Evolutionary conservation across 495 filamentous ascomycete species (phyloP), one percentile per base, ranked within the genome.

Genomic region (Penicillium soppii): DNA sequence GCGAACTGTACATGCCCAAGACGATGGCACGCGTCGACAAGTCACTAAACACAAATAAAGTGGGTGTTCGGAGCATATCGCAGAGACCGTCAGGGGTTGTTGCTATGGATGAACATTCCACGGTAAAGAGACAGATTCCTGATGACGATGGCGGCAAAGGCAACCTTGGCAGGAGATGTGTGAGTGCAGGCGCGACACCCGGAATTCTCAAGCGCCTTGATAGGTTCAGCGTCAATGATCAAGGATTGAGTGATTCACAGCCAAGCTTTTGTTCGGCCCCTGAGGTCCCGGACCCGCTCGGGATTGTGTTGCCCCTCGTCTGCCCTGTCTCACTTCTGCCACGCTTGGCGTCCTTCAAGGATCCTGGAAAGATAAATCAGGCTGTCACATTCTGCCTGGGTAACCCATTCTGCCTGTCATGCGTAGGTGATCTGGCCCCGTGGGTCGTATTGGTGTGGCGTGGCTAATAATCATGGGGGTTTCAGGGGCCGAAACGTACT

Each of bases 21-120:
- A n/a, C 10, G 8, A 32, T 32, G 29, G 13, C 29, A 32, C 29
- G 29, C 29, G 29, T 32, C 29, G 29, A n/a, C n/a, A n/a, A n/a
- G 29, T 7, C 29, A 12, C 29, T 32, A 7, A n/a, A n/a, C n/a
- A n/a, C n/a, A n/a, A n/a, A n/a, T 20, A 20, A 43, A 17, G 32
- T 29, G 13, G 47, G 20, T 21, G 26, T 37, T 37, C 12, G 17
- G 17, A 9, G 6, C 16, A 20, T 38, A 19, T 1, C 30, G 16
- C 23, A 19, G 17, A 29, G 3, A 20, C 26, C 7, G 61, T 55
- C 52, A 58, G 54, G 57, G 48, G 35, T 15, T 29, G 20, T 33
- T 53, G 61, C 52, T 50, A 58, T 56, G 61, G 51, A 56, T 52
- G 38, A 21, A 53, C 61, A 63, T 63, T 63, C 61, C 58, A 7